A percentile compares a stretch with the other conserved stretches of the same genome.
Conservation (phyloP, 2,329 filamentous ascomycete species). For the Colletotrichum sp. region DNA sequence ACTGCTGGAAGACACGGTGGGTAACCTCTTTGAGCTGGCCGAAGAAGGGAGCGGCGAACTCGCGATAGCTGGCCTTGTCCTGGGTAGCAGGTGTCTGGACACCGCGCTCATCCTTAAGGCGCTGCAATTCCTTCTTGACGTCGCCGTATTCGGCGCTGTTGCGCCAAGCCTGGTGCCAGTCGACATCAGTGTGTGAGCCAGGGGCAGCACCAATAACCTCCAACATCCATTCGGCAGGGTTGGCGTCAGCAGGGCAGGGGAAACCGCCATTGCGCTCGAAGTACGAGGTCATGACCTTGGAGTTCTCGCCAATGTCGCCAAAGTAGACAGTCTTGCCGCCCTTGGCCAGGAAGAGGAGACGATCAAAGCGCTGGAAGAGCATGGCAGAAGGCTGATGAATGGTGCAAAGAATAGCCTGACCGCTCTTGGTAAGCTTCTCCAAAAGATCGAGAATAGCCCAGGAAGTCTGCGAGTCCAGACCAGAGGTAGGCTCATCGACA, state of each 20-base stretch:
- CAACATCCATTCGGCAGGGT: slow-evolving; percentile 84
- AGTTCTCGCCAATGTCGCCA: slow-evolving; percentile 76
- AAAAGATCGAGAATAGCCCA: slow-evolving; percentile 91
- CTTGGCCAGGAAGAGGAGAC: slow-evolving; percentile 76
- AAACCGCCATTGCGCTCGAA: slow-evolving; percentile 75
- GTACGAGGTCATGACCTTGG: slow-evolving; percentile 70
- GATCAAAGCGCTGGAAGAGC: slow-evolving; percentile 90
- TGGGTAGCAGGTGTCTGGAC: slow-evolving; percentile 30
- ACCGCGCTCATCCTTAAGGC: slow-evolving; percentile 56
- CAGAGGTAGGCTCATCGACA: slow-evolving; percentile 93
- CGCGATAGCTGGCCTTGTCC: slow-evolving; percentile 59
- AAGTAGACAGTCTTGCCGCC: slow-evolving; percentile 84
- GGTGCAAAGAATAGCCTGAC: slow-evolving; percentile 93
- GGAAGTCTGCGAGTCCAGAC: slow-evolving; percentile 90
- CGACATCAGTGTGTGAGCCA: slow-evolving; percentile 64
- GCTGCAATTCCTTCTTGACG: slow-evolving; percentile 62
- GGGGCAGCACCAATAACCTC: slow-evolving; percentile 67
- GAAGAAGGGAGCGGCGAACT: slow-evolving; percentile 80
- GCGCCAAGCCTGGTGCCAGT: slow-evolving; percentile 70
- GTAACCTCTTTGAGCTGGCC: slow-evolving; percentile 71
- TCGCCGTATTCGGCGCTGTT: slow-evolving; percentile 58
- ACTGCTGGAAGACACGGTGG: slow-evolving; percentile 83
- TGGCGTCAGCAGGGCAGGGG: slow-evolving; percentile 69
- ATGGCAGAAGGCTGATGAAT: slow-evolving; percentile 98
- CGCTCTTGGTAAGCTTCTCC: slow-evolving; percentile 86